These are phyloP conservation scores for Paramyrothecium roridum DNA, from an alignment of 2,329 filamentous ascomycete species.

Conservation along the genomic window DNA sequence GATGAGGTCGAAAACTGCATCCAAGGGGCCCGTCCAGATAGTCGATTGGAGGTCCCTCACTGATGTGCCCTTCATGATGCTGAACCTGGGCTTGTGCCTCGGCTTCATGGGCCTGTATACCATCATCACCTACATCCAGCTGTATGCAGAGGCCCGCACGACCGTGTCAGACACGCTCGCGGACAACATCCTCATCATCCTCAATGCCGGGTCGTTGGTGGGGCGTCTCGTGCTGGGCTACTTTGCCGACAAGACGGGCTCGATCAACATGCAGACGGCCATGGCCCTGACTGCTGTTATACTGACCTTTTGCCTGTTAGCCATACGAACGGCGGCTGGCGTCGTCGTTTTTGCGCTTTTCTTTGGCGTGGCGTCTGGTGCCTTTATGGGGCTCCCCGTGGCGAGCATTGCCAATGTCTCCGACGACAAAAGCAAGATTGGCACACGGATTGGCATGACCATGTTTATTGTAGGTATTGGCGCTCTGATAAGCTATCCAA, in stretches of 20 bases:
- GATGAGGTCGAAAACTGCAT: conserved; percentile 21
- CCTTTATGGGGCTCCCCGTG: conserved; percentile 39
- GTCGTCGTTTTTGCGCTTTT: conserved; percentile 37
- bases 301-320: conserved; percentile 36
- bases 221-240: conserved; percentile 43
- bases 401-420: conserved; percentile 33
- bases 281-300: conserved; percentile 28
- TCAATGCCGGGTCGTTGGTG: conserved; percentile 43
- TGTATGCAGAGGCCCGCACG: conserved; percentile 36
- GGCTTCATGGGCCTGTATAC: conserved; percentile 44
- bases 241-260: conserved; percentile 38
- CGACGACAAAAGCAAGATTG: conserved; percentile 29
- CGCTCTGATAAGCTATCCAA: conserved; percentile 45
- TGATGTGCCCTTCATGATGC: conserved; percentile 32
- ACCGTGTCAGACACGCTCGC: conserved; percentile 29
- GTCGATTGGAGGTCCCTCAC: not conserved
- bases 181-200: conserved; percentile 38
- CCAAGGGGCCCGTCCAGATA: conserved; percentile 5
- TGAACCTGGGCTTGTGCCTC: conserved; percentile 32
- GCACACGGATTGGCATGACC: conserved; percentile 33
- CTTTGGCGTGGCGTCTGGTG: conserved; percentile 43
- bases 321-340: conserved; percentile 29
- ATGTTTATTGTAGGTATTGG: conserved; percentile 32
- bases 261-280: conserved; percentile 33
- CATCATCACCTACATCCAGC: conserved; percentile 45